Evolutionary conservation across 495 filamentous ascomycete genomes (phyloP), one percentile per base, ranked within the genome.

Genomic region (Amphirosellinia nigrospora): DNA sequence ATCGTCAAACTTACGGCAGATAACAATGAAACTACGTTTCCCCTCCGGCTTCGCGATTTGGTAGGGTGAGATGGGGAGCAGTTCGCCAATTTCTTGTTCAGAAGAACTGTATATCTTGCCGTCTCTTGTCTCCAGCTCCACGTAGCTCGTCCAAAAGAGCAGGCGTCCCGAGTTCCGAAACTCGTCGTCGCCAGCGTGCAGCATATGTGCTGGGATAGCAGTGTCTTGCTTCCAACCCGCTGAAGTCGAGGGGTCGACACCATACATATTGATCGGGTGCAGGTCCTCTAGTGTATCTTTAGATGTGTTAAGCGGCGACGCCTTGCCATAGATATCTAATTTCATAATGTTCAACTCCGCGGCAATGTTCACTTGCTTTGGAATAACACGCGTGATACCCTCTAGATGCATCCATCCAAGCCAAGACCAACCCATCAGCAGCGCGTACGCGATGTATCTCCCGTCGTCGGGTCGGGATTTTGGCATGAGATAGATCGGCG

Each of bases 121-220:
- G 0, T 71, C 69, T 16, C 60, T 46, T 0, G 64, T 15, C 9
- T 60, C 39, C 10, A 73, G 52, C 2, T 64, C 34, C 3, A 69
- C 68, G n/a, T 73, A 64, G 34, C 71, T 73, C 15, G 63, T 71
- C 71, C 71, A 73, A 48, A 73, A 73, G 19, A 73, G 21, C 7
- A 73, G 48, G 38, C 48, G 58, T 0, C 71, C 69, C 19, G 68
- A 73, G 28, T 73, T 69, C 15, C 23, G 48, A 26, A 73, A 73
- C 19, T 73, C 39, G 16, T 61, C 64, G 30, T 48, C 58, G 21
- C 30, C 58, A 1, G 16, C n/a, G 15, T 53, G 64, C 6, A 71
- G 9, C 34, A 71, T 16, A 5, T 56, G 52, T 28, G 52, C 28
- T 15, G 52, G 52, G 52, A 34, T 56, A 28, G 52, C 6, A 6